phyloP scores from a whole-genome alignment of 768 basidiomycete genomes.

The Collybia mongolica region DNA sequence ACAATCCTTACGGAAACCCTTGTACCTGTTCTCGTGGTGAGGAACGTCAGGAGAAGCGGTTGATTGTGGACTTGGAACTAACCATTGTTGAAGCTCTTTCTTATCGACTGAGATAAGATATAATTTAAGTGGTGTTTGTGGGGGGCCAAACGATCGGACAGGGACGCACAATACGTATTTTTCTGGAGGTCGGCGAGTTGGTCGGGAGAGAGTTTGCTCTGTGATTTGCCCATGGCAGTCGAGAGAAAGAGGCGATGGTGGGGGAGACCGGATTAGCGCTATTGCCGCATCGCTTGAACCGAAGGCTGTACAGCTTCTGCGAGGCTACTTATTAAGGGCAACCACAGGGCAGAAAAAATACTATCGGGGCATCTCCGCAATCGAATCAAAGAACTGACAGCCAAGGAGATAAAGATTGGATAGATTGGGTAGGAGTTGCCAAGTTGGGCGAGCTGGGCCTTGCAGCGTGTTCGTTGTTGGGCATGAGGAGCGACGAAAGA shows the following conservation, averaged over 20 bases:
- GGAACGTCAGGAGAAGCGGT: conserved; percentile 12
- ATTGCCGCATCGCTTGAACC: conserved; percentile 5
- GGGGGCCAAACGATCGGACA: conserved; percentile 9
- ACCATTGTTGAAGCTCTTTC: conserved; percentile 97
- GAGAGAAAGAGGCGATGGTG: conserved; percentile 14
- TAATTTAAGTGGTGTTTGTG: conserved; percentile 5
- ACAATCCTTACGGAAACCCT: conserved; percentile 98
- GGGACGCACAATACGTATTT: conserved; percentile 88
- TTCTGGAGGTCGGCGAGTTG: conserved; percentile 95
- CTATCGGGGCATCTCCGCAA: conserved; percentile 18
- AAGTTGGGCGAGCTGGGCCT: conserved; percentile 18
- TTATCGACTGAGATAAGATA: conserved; percentile 73
- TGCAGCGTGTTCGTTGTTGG: conserved; percentile 23
- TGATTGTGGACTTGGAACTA: conserved; percentile 8
- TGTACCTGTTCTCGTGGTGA: conserved; percentile 68
- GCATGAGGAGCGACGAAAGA: conserved; percentile 23
- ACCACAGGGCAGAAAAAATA: neutral
- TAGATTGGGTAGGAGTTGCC: conserved; percentile 11
- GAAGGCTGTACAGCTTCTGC: conserved; percentile 17
- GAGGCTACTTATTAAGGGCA: neutral
- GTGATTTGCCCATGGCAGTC: conserved; percentile 91
- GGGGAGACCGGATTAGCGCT: neutral
- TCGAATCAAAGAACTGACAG: conserved; percentile 11
- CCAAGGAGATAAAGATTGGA: conserved; percentile 3
- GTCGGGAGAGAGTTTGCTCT: conserved; percentile 92